Base-by-base conservation (phyloP, 331 rosid species). In the Rosa hybrid region DNA sequence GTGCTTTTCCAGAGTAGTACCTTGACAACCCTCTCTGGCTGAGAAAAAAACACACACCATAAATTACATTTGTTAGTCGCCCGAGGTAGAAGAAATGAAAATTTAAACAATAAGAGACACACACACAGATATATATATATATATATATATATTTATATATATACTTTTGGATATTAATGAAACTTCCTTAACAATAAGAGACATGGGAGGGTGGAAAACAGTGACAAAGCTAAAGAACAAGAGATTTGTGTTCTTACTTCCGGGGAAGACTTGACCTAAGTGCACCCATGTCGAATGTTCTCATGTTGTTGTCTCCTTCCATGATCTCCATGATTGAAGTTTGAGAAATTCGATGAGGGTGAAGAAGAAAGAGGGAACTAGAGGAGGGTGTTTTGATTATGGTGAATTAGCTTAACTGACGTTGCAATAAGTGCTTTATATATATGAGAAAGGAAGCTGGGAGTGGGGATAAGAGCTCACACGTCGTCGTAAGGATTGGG, bases 1-100 rank as follows among this genome's bases (percentile, higher is more conserved):
- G 89, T 12, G 98, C 86, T 77, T 91, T 94, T 1, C 97, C 98
- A 0, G 95, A 86, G 77, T 91, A 94, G 76, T 85, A 86, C 85
- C 91, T 86, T 8, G 97, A 91, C 75, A 91, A 81, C 20, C 98
- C 95, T 82, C 91, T 90, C 90, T 90, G 87, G 80, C 82, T 82
- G 53, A 57, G 8, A 56, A 51, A 42, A 77, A 77, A 77, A 44
- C 8, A 44, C 48, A 44, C 48, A 44, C 7, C 45, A 42, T 42
- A 42, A 42, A 42, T 7, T 42, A 42, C 45, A 42, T 42, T 42
- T 42, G 4, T 42, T 42, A 42, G 45, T 42, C 8, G 7, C 6
- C 8, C 45, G 45, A 41, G 45, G 45, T 41, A 2, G 53, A 48
- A 9, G 14, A 48, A 13, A 49, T 13, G 53, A 8, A 48, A 9